phyloP scores from a whole-genome alignment of 176 grass and related monocot species.

The Oryza glumipatula region DNA sequence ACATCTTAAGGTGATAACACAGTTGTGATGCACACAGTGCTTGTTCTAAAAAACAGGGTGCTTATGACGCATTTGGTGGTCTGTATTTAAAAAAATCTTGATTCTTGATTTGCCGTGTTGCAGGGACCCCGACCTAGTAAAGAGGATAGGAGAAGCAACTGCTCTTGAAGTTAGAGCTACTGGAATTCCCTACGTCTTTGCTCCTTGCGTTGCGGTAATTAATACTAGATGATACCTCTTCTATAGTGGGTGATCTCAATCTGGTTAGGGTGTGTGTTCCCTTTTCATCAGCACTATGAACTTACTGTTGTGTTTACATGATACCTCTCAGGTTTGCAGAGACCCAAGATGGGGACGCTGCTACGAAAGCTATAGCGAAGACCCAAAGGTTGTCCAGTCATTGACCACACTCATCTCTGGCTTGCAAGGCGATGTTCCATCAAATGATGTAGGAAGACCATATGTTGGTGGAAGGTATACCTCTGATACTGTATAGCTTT shows the following conservation, averaged over 20 bases:
- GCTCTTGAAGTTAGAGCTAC: constrained; percentile 87
- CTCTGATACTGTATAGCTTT: neutral
- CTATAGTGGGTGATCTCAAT: neutral
- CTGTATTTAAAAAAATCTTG: neutral
- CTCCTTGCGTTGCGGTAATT: constrained; percentile 72
- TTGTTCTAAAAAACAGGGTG: neutral
- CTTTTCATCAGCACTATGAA: constrained; percentile 1
- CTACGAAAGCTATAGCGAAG: constrained; percentile 82
- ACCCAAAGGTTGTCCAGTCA: constrained; percentile 65
- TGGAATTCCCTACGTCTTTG: constrained; percentile 75
- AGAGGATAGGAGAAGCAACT: constrained; percentile 73
- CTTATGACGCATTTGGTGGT: neutral
- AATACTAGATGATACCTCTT: neutral
- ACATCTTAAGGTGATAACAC: neutral
- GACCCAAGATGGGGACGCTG: constrained; percentile 91
- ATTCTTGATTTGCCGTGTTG: neutral
- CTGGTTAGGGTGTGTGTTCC: neutral
- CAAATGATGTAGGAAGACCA: constrained; percentile 49
- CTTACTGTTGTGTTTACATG: constrained; percentile 10
- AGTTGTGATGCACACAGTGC: neutral
- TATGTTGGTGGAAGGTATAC: constrained; percentile 68
- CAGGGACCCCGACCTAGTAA: constrained; percentile 68
- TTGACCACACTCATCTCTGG: constrained; percentile 71
- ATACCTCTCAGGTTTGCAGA: constrained; percentile 67
- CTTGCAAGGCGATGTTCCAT: constrained; percentile 63